Base-by-base conservation (phyloP, 192 early-diverging fungal genomes). In the Helicostylum pulchrum region DNA sequence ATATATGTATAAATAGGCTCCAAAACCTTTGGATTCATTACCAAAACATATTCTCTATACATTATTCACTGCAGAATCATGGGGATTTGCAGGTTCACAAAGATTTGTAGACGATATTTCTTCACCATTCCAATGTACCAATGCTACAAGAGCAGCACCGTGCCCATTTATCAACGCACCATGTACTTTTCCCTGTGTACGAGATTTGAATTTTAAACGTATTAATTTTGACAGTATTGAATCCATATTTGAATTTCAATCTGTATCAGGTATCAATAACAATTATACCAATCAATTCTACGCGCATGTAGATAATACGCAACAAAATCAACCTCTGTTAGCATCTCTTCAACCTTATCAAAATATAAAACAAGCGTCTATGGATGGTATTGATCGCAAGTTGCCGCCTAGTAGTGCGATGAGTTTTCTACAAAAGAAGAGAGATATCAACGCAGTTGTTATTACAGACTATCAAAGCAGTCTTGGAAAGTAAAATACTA, bases 31-130 rank as follows among this genome's bases (percentile, higher is more conserved):
- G 6, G 61, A 69, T 10, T 26, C 68, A 3, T 73, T 90, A 51
- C 69, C 73, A 43, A 89, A 89, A 55, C 82, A 91, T 65, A 85
- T 94, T 21, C 14, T 94, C 26, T 94, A 88, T 71, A 91, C 88
- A 11, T 70, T 82, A 14, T 94, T 94, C 64, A 78, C 80, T 19
- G 85, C 78, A 12, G 92, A 94, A 70, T 54, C 84, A 26, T 94
- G 85, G 81, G 88, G 83, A 31, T 88, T 83, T 67, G 79, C 86
- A 42, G 92, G 92, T n/a, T 94, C 92, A 2, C 82, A 90, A 66
- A 73, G 91, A 36, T 94, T 94, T 72, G 89, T 92, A 3, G 53
- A 90, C 36, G 91, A 92, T 65, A 83, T 94, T 26, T 67, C 69
- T 9, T 65, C 55, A 4, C 75, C 77, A 4, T 81, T 88, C 57